Evolutionary conservation across 768 basidiomycete species (phyloP).

Genomic region (Chiua virens): DNA sequence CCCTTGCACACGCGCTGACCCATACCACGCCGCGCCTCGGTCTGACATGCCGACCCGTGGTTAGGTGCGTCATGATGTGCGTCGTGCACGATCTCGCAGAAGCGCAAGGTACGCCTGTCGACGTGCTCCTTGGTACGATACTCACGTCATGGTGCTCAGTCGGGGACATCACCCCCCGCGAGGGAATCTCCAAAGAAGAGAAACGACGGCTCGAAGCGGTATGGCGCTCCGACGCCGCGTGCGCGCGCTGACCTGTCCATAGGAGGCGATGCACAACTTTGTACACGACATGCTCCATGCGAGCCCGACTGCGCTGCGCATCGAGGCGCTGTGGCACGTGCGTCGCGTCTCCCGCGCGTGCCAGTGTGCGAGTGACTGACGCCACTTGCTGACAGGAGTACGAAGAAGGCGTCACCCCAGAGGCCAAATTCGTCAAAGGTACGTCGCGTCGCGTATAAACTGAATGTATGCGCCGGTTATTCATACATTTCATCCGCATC

Average conservation of each 20-base stretch:
- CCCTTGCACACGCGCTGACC: too few relatives aligned
- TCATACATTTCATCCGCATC: too few relatives aligned
- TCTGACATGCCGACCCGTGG: slow-evolving; percentile 63
- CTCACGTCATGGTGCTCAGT: slow-evolving; percentile 45
- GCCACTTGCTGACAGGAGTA: slow-evolving; percentile 61
- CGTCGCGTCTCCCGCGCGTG: background rate
- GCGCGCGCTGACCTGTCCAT: background rate
- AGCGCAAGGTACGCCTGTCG: slow-evolving; percentile 63
- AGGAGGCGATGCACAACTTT: slow-evolving; percentile 92
- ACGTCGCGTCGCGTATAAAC: background rate
- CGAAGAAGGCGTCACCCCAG: slow-evolving; percentile 67
- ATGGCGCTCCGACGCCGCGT: background rate
- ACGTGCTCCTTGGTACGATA: background rate
- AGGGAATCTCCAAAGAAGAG: slow-evolving; percentile 79
- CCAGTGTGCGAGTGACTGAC: too few relatives aligned
- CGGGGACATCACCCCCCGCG: slow-evolving; percentile 90
- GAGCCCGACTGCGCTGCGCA: slow-evolving; percentile 64
- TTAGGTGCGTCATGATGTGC: slow-evolving; percentile 84
- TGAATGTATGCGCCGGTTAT: background rate
- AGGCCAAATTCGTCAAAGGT: slow-evolving; percentile 90
- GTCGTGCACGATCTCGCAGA: slow-evolving; percentile 96
- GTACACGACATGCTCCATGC: slow-evolving; percentile 85
- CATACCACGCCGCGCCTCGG: slow-evolving; percentile 47
- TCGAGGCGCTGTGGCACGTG: slow-evolving; percentile 69
- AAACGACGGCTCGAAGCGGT: slow-evolving; percentile 79